These are phyloP conservation scores for Aspergillus spinulosporus DNA, from an alignment of 2,329 filamentous ascomycete species.

Conservation along the genomic window DNA sequence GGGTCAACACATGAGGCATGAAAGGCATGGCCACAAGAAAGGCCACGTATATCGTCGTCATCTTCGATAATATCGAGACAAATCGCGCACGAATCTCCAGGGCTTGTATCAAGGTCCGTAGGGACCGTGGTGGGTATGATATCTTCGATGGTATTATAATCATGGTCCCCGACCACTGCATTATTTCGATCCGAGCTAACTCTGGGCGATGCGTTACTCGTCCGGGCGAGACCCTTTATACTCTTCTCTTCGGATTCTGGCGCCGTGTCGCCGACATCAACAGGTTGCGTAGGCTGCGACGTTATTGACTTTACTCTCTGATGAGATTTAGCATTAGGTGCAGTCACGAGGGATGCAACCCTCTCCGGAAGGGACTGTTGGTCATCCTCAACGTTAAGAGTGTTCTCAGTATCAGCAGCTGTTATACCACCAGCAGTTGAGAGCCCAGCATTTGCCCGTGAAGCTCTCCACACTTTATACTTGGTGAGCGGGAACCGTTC, in stretches of 20 bases:
- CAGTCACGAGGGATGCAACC: conserved; percentile 21
- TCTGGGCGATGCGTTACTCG: conserved; percentile 1
- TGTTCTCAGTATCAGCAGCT: conserved; percentile 67
- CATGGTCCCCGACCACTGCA: conserved; percentile 26
- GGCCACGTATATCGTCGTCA: conserved; percentile 88
- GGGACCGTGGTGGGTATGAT: conserved; percentile 81
- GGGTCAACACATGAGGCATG: conserved; percentile 94
- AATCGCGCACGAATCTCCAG: conserved; percentile 93
- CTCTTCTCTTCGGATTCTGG: conserved; percentile 24
- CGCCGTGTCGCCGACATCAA: conserved; percentile 17
- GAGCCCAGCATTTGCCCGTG: conserved; percentile 78
- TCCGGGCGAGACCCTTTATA: neutral
- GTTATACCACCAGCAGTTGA: conserved; percentile 82
- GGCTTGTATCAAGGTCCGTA: conserved; percentile 74
- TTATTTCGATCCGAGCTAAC: conserved; percentile 9
- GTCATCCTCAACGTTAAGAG: conserved; percentile 65
- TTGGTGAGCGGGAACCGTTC: conserved; percentile 93
- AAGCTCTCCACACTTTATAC: conserved; percentile 92
- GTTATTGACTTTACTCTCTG: conserved; percentile 18
- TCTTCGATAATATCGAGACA: conserved; percentile 94
- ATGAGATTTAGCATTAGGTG: conserved; percentile 27
- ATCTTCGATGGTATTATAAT: conserved; percentile 64
- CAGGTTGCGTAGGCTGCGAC: conserved; percentile 18
- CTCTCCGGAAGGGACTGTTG: conserved; percentile 28
- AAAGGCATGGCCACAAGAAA: conserved; percentile 97